Evolutionary conservation across 495 filamentous ascomycete species (phyloP).

Genomic region (Cryomyces minteri): DNA sequence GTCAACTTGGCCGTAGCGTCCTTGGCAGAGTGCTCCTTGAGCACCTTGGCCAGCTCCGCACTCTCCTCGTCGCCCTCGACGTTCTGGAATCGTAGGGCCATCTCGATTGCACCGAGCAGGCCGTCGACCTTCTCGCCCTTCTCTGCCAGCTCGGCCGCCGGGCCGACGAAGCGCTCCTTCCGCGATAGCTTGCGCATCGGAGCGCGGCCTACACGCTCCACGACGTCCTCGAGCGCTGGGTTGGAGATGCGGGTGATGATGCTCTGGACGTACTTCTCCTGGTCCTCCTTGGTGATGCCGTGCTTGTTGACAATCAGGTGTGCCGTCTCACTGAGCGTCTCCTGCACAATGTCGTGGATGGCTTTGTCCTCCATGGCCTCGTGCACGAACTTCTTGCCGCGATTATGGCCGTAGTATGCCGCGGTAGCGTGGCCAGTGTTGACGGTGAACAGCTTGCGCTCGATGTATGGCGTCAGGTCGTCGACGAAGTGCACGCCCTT

Average conservation of each 20-base stretch:
- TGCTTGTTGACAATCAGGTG: constrained; percentile 75
- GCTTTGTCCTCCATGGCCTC: constrained; percentile 52
- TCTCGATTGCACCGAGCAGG: constrained; percentile 60
- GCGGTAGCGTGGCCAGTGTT: constrained; percentile 97
- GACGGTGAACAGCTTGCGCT: constrained; percentile 98
- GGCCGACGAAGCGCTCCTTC: constrained; percentile 90
- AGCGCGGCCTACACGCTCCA: constrained; percentile 89
- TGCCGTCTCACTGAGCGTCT: constrained; percentile 64
- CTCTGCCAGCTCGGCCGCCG: constrained; percentile 70
- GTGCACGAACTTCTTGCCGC: constrained; percentile 67
- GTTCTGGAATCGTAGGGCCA: constrained; percentile 84
- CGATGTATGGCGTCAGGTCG: constrained; percentile 83
- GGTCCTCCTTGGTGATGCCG: constrained; percentile 54
- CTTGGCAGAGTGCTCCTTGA: constrained; percentile 47
- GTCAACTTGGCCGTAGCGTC: constrained; percentile 54
- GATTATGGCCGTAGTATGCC: constrained; percentile 81
- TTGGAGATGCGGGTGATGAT: constrained; percentile 88
- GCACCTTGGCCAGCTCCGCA: constrained; percentile 59
- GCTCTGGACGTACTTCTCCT: constrained; percentile 76
- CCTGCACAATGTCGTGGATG: constrained; percentile 57
- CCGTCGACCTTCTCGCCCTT: constrained; percentile 46
- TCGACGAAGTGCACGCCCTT: constrained; percentile 83
- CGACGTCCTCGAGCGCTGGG: constrained; percentile 79
- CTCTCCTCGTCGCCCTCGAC: constrained; percentile 80
- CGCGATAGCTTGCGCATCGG: constrained; percentile 81